These are phyloP conservation scores for Claviceps pazoutovae DNA, from an alignment of 2,329 filamentous ascomycete genomes.

Conservation along the genomic window DNA sequence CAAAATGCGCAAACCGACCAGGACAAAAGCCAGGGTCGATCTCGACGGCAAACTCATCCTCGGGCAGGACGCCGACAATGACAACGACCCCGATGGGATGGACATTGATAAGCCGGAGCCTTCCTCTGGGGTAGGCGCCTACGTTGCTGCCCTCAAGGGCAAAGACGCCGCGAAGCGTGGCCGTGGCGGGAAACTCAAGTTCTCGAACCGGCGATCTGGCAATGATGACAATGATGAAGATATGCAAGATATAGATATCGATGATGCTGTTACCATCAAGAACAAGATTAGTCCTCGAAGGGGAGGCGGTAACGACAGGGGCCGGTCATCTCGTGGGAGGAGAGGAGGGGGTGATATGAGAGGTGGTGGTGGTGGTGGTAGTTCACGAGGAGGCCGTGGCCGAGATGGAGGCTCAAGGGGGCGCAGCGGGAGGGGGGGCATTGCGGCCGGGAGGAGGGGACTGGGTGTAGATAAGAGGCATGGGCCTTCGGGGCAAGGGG, in stretches of 20 bases:
- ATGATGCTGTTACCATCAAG: slow-evolving; percentile 38
- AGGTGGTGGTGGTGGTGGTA: slow-evolving; percentile 15
- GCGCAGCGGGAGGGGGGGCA: slow-evolving; percentile 33
- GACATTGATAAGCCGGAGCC: slow-evolving; percentile 50
- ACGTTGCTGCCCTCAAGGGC: slow-evolving; percentile 55
- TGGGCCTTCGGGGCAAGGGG: slow-evolving; percentile 23
- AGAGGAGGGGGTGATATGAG: slow-evolving; percentile 14
- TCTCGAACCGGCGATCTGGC: slow-evolving; percentile 46
- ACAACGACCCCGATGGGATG: slow-evolving; percentile 40
- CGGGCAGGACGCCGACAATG: slow-evolving; percentile 40
- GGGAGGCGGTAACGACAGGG: slow-evolving; percentile 9
- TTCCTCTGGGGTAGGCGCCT: slow-evolving; percentile 50
- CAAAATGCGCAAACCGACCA: slow-evolving; percentile 42
- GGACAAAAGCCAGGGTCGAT: slow-evolving; percentile 53
- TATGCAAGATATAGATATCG: slow-evolving; percentile 39
- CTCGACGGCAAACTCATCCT: slow-evolving; percentile 71
- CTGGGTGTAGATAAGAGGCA: slow-evolving; percentile 36
- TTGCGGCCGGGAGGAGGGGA: slow-evolving; percentile 31
- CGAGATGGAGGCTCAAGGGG: slow-evolving; percentile 19
- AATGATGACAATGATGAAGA: slow-evolving; percentile 34
- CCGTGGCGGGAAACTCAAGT: slow-evolving; percentile 55
- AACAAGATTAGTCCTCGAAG: slow-evolving; percentile 29
- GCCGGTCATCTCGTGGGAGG: slow-evolving; percentile 19
- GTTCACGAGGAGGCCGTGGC: slow-evolving; percentile 4
- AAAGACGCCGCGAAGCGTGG: slow-evolving; percentile 52